Evolutionary conservation across 208 protist genomes (phyloP).

Genomic region (Phytomonas sp.): DNA sequence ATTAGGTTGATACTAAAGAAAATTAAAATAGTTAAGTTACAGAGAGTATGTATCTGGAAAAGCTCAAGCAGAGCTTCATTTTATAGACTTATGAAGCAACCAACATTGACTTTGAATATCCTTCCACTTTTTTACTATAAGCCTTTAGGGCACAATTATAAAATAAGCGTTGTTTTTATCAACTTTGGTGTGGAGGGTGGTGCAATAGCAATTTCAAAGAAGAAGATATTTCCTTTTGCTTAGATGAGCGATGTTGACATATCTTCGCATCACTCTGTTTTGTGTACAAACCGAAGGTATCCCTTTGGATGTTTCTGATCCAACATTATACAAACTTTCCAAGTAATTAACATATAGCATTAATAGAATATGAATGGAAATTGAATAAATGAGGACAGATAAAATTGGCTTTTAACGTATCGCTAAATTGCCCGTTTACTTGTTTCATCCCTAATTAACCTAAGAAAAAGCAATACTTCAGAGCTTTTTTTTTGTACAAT

Average conservation of each 20-base stretch:
- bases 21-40: not conserved
- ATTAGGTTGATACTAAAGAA: not conserved
- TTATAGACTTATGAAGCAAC: not conserved
- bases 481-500: not conserved
- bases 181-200: not conserved
- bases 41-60: not conserved
- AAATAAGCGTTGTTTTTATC: not conserved
- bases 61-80: not conserved
- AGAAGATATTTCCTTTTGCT: not conserved
- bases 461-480: not conserved
- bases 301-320: not conserved
- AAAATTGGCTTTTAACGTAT: not conserved
- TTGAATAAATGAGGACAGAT: not conserved
- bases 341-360: not conserved
- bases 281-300: not conserved
- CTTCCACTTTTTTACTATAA: not conserved
- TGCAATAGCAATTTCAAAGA: not conserved
- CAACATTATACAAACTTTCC: not conserved
- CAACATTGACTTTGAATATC: not conserved
- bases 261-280: not conserved
- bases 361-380: not conserved
- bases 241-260: not conserved
- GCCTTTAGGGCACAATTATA: not conserved
- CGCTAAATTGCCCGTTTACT: not conserved
- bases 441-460: not conserved